Conservation (phyloP, 495 filamentous ascomycete genomes). For the Lasiosphaeria ovina region DNA sequence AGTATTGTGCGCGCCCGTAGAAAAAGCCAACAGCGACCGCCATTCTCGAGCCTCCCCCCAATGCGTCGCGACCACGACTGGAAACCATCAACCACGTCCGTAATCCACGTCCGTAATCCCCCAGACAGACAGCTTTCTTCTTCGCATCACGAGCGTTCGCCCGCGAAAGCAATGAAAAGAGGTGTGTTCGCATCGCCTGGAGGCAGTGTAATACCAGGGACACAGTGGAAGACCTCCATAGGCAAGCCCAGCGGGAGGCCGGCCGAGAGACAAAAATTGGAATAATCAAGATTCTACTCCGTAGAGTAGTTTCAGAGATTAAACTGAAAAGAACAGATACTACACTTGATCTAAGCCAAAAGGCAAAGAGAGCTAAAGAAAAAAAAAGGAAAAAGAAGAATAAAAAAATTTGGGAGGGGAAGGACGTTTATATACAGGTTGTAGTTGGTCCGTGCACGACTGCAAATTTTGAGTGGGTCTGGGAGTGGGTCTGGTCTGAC, state of each 20-base stretch:
- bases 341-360: slow-evolving; percentile 98
- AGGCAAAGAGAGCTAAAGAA: slow-evolving; percentile 49
- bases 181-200: slow-evolving; percentile 70
- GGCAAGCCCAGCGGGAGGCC: slow-evolving; percentile 66
- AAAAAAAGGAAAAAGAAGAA: slow-evolving; percentile 16
- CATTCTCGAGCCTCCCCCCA: no score
- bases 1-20: no score
- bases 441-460: slow-evolving; percentile 1
- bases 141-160: slow-evolving; percentile 17
- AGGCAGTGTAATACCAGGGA: slow-evolving; percentile 87
- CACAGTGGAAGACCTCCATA: slow-evolving; percentile 69
- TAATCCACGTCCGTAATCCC: no score
- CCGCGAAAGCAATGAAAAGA: slow-evolving; percentile 21
- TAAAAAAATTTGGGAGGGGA: not conserved
- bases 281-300: slow-evolving; percentile 78
- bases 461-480: not conserved
- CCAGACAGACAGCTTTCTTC: slow-evolving; percentile 13
- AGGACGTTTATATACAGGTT: not conserved
- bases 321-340: slow-evolving; percentile 99
- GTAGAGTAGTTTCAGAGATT: slow-evolving; percentile 70
- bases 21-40: no score
- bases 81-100: no score
- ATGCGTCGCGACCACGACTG: no score
- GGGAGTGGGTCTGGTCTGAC: no score
- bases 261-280: slow-evolving; percentile 62